Evolutionary conservation across 176 grass and related monocot species (phyloP).

Genomic region (Avena eriantha): DNA sequence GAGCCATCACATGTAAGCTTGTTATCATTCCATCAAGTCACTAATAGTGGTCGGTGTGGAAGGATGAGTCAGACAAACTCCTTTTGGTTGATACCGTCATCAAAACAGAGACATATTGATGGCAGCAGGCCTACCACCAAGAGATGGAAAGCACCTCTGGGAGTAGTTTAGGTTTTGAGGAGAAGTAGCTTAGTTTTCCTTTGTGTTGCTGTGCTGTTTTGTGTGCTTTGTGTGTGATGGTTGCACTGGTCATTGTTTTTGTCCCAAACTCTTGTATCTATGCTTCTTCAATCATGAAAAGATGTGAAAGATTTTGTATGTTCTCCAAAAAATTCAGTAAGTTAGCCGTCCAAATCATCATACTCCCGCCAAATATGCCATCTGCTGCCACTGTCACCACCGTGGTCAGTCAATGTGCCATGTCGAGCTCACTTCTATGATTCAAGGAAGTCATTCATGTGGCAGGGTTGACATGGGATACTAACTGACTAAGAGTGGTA

Average conservation of each 20-base stretch:
- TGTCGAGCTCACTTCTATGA: not conserved
- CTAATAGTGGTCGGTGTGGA: not conserved
- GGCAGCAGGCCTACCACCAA: not conserved
- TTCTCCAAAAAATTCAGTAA: slow-evolving; percentile 27
- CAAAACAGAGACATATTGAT: not conserved
- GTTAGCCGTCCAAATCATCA: slow-evolving; percentile 24
- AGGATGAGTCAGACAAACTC: not conserved
- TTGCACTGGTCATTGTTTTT: not conserved
- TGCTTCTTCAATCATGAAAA: not conserved
- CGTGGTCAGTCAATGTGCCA: slow-evolving; percentile 11
- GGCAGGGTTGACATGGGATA: slow-evolving; percentile 26
- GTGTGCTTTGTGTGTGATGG: too few species aligned
- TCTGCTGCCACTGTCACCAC: slow-evolving; percentile 7
- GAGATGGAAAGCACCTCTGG: not conserved
- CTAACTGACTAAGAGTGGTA: slow-evolving; percentile 12
- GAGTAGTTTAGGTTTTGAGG: not conserved
- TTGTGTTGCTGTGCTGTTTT: not conserved
- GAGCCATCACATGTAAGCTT: slow-evolving; percentile 33
- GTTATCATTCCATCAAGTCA: not conserved
- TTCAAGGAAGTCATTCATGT: not conserved
- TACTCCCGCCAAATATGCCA: slow-evolving; percentile 22
- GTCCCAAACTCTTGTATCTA: not conserved
- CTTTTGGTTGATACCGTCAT: not conserved
- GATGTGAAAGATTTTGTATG: not conserved
- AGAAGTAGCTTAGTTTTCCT: not conserved